These are phyloP conservation scores for Xylaria bambusicola DNA, from an alignment of 495 filamentous ascomycete species.

Conservation along the genomic window DNA sequence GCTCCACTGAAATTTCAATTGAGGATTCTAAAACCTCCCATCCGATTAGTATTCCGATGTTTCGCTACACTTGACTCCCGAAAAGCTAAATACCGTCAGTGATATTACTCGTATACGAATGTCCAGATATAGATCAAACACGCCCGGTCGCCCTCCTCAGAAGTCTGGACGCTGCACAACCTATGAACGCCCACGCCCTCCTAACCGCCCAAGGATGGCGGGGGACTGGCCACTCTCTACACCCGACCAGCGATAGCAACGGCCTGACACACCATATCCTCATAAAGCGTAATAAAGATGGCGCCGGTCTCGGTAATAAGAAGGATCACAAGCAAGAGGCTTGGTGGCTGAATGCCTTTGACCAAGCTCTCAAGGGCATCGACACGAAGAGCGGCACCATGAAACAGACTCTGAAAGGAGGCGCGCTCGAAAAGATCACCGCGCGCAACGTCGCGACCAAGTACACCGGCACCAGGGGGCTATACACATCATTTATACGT, in stretches of 20 bases:
- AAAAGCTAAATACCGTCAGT: too few species aligned
- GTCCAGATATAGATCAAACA: too few species aligned
- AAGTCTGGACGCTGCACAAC: background rate
- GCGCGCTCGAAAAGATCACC: slow-evolving; percentile 54
- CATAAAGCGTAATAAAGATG: slow-evolving; percentile 67
- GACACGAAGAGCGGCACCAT: slow-evolving; percentile 56
- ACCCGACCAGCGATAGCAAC: slow-evolving; percentile 62
- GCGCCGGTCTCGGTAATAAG: slow-evolving; percentile 69
- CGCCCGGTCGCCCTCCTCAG: too few species aligned
- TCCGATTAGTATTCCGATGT: too few species aligned
- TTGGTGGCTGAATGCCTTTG: slow-evolving; percentile 83
- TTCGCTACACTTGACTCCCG: too few species aligned
- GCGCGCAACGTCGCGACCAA: slow-evolving; percentile 43
- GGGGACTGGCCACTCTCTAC: slow-evolving; percentile 72
- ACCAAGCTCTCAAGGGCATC: slow-evolving; percentile 72
- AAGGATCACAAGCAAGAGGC: slow-evolving; percentile 64
- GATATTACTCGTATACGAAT: too few species aligned
- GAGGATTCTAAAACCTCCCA: background rate
- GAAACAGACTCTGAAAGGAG: slow-evolving; percentile 50
- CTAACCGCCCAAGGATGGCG: slow-evolving; percentile 78
- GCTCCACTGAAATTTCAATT: slow-evolving; percentile 22
- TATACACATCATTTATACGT: slow-evolving; percentile 81
- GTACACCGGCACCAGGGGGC: slow-evolving; percentile 54
- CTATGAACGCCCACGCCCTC: slow-evolving; percentile 69
- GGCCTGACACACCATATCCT: slow-evolving; percentile 71